phyloP scores from a whole-genome alignment of 2,329 filamentous ascomycete genomes.

The Ceratocystis albifundus region DNA sequence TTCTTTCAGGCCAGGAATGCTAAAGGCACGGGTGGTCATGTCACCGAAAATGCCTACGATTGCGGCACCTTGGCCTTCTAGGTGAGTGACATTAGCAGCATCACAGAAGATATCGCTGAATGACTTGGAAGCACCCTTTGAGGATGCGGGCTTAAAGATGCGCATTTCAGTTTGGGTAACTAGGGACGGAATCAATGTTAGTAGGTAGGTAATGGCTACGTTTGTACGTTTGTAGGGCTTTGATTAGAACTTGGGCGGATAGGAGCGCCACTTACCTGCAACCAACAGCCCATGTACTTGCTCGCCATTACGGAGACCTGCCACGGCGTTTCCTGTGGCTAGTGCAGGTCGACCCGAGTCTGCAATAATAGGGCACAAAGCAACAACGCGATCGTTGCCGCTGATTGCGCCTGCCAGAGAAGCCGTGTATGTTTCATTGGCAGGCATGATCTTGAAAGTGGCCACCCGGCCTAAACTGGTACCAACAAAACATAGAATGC shows the following conservation, averaged over 20 bases:
- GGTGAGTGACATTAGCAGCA: slow-evolving; percentile 62
- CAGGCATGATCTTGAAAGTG: slow-evolving; percentile 82
- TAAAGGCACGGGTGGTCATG: slow-evolving; percentile 65
- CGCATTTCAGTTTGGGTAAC: slow-evolving; percentile 61
- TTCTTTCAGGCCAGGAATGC: slow-evolving; percentile 79
- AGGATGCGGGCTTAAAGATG: slow-evolving; percentile 71
- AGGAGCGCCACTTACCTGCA: slow-evolving; percentile 42
- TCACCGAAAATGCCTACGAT: slow-evolving; percentile 79
- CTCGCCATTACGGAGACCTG: slow-evolving; percentile 60
- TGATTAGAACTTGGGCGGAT: too few relatives aligned
- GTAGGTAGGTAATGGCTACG: not conserved
- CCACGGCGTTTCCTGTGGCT: slow-evolving; percentile 64
- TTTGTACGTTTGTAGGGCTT: too few relatives aligned
- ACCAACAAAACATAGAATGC: slow-evolving; percentile 82
- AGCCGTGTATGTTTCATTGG: slow-evolving; percentile 59
- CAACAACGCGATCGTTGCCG: slow-evolving; percentile 59
- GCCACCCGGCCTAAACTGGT: slow-evolving; percentile 73
- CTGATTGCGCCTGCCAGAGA: slow-evolving; percentile 56
- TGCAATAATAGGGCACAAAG: slow-evolving; percentile 66
- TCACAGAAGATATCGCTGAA: slow-evolving; percentile 80
- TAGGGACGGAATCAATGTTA: slow-evolving; percentile 30
- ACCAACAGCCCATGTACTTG: slow-evolving; percentile 73
- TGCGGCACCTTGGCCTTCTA: slow-evolving; percentile 58
- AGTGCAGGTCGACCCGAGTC: slow-evolving; percentile 64
- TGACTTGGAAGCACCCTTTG: slow-evolving; percentile 83